Evolutionary conservation across 2,329 filamentous ascomycete species (phyloP).

Genomic region (Plenodomus biglobosus): DNA sequence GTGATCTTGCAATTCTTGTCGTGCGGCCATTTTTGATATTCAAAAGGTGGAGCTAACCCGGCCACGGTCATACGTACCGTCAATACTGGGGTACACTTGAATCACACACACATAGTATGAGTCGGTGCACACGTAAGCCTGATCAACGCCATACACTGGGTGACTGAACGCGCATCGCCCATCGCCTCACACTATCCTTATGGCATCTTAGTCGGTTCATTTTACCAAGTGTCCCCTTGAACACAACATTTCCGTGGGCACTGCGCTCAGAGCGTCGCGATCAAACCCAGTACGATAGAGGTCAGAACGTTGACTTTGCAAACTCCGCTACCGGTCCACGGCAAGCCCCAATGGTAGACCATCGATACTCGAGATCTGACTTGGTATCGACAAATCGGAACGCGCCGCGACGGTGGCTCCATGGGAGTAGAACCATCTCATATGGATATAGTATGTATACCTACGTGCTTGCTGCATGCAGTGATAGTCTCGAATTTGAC

Average conservation of each 20-base stretch:
- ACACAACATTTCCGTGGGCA: not conserved
- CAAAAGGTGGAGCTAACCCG: constrained; percentile 14
- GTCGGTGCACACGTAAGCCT: constrained; percentile 17
- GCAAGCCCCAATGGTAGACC: not conserved
- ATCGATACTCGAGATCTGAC: not conserved
- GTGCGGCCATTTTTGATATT: constrained; percentile 1
- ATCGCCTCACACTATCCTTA: not conserved
- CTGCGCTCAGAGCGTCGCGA: not conserved
- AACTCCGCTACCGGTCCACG: not conserved
- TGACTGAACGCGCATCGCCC: not conserved
- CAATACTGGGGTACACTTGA: not conserved
- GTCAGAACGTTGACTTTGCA: not conserved
- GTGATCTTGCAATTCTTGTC: constrained; percentile 23
- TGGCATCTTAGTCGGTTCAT: not conserved
- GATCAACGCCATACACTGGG: constrained; percentile 7
- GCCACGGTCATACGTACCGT: constrained; percentile 11
- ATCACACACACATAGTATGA: too few species aligned
- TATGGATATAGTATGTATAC: constrained; percentile 1
- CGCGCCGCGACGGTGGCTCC: not conserved
- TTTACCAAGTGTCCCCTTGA: not conserved
- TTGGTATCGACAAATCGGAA: not conserved
- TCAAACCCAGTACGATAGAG: not conserved
- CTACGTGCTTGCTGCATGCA: constrained; percentile 15
- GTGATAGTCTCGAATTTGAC: constrained; percentile 3
- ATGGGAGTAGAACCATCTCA: not conserved